Evolutionary conservation across 1,284 basidiomycete species (phyloP), one percentile per base, ranked within the genome.

Genomic region (Leccinum solheimii): DNA sequence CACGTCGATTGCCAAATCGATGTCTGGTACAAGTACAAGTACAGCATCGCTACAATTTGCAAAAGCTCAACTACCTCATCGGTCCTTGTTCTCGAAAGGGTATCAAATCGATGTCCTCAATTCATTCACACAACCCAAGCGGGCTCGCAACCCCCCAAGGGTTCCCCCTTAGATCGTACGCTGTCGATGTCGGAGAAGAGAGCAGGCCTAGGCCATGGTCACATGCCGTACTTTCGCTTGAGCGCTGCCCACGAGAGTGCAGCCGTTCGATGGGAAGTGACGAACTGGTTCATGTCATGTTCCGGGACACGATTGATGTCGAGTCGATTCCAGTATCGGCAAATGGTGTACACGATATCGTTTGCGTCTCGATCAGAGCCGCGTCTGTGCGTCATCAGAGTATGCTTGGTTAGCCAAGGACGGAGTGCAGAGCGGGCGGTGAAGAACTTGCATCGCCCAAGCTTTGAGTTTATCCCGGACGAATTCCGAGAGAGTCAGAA

Each of bases 281-380:
- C 85, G 68, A 92, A 91, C 30, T 82, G 79, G 61, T 84, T 84
- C 90, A 92, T 92, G 71, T 92, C 90, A 62, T 85, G 82, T 73
- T 92, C 90, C 27, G 87, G 86, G 64, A 92, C 87, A 66, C 90
- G 87, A 70, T 92, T 92, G 68, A 91, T 85, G 73, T 92, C 90
- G 62, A 92, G 83, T 56, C 82, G 80, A 69, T 87, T 87, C 90
- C 90, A 91, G 69, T 87, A 90, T 59, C 83, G 84, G 62, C 82
- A 79, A 66, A 92, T 76, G 53, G 84, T 79, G 69, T 85, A 91
- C 53, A 80, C 72, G 67, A 91, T 89, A 66, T 92, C 90, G 65
- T 84, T 83, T 19, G 89, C 90, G 69, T 92, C 90, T 62, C 80
- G 78, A 58, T 89, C 87, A 19, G 79, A 78, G 43, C 83, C 82